Conservation (phyloP, 176 grass and related monocot species). For the Aegilops longissima region DNA sequence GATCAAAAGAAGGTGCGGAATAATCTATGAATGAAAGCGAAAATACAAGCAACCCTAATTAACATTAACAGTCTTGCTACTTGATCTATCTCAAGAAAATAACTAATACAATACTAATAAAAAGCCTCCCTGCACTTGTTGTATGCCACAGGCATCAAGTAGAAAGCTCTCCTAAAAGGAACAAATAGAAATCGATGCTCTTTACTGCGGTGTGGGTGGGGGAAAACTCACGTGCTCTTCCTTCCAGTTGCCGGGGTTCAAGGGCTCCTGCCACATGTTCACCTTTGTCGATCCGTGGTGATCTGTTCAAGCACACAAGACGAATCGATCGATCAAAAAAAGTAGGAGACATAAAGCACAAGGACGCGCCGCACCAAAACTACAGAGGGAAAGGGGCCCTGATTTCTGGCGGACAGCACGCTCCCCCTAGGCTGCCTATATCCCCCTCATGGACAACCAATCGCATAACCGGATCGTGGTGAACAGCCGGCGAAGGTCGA, state of each 20-base stretch:
- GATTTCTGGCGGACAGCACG: neutral
- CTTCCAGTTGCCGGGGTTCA: slow-evolving; percentile 58
- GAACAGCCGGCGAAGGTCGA: neutral
- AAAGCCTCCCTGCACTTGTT: neutral
- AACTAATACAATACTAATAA: neutral
- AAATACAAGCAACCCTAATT: neutral
- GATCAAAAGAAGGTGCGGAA: neutral
- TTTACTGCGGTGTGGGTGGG: neutral
- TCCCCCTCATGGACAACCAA: neutral
- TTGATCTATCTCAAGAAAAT: neutral
- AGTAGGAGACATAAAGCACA: neutral
- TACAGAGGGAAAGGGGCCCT: too few relatives aligned
- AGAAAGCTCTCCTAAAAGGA: neutral
- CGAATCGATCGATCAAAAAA: neutral
- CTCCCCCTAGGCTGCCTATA: neutral
- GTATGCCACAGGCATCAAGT: neutral
- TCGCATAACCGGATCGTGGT: neutral
- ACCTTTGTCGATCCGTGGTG: slow-evolving; percentile 44
- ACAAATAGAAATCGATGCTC: neutral
- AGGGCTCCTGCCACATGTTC: slow-evolving; percentile 52
- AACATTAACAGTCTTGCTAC: too few relatives aligned
- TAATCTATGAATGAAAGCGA: neutral
- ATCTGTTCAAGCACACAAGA: slow-evolving; percentile 30
- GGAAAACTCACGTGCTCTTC: slow-evolving; percentile 64
- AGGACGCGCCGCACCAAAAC: neutral